Conservation (phyloP, 169 alveolate species). For the Ichthyophthirius multifiliis region DNA sequence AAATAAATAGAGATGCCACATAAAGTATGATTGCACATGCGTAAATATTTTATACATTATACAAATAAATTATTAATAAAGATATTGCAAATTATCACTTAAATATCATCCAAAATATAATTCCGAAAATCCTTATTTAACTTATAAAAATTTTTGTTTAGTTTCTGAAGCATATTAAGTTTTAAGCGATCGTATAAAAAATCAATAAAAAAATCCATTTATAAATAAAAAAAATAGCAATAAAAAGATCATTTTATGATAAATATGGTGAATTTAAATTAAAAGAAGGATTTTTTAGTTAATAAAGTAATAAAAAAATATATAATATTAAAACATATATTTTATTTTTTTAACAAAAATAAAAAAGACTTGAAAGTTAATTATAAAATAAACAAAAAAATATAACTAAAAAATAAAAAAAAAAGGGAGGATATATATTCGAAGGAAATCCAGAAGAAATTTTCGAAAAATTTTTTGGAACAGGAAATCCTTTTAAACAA, state of each 20-base stretch:
- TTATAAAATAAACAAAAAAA: neutral
- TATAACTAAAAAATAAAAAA: neutral
- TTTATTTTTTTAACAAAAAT: neutral
- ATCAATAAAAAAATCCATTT: neutral
- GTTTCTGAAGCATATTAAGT: constrained; percentile 83
- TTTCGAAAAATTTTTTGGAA: constrained; percentile 74
- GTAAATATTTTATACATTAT: constrained; percentile 10
- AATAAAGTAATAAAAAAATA: constrained; percentile 11
- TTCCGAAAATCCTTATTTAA: constrained; percentile 47
- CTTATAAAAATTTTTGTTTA: constrained; percentile 55
- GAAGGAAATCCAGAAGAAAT: constrained; percentile 76
- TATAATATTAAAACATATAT: neutral
- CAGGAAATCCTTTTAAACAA: constrained; percentile 64
- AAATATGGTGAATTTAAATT: constrained; percentile 62
- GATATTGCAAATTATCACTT: constrained; percentile 54
- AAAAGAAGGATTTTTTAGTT: constrained; percentile 51
- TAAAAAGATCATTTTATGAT: constrained; percentile 54
- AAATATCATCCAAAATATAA: constrained; percentile 75
- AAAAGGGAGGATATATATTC: constrained; percentile 73
- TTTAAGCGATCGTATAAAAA: constrained; percentile 44
- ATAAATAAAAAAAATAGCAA: constrained; percentile 1
- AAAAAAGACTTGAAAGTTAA: neutral
- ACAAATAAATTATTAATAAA: neutral
- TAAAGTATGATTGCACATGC: constrained; percentile 66
- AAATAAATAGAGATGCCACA: constrained; percentile 52